Base-by-base conservation (phyloP, 345 rosid species). In the Kandelia obovata region DNA sequence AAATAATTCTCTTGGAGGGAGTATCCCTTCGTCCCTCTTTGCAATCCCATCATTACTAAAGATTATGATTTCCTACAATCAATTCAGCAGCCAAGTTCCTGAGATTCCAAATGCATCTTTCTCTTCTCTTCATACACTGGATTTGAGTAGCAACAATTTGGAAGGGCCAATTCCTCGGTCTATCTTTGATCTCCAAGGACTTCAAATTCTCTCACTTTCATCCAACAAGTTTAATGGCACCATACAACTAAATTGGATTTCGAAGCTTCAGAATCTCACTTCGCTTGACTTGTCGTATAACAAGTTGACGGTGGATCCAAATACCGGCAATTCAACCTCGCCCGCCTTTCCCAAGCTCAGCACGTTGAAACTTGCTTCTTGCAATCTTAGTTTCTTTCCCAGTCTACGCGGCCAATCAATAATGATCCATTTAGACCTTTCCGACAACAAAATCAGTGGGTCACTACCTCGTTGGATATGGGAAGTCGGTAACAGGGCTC, bases 251-350 rank as follows among this genome's bases (percentile, higher is more conserved):
- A 6, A 53, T 53, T 25, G 11, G 27, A 53, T 53, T 53, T 53
- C 26, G 58, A 53, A 53, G 58, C 58, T 53, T 53, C 5, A 10
- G 26, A 53, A 68, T 0, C 79, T 83, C 15, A 34, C 28, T 0
- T 26, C 37, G 34, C 69, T 83, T 7, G 81, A 84, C 58, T 53
- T 84, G 6, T 74, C 78, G 13, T 39, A 0, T 17, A 81, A 71
- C 13, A 53, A 53, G 4, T 53, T 53, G 58, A 53, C 58, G 1
- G 58, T 53, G 23, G 58, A 53, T 53, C 4, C 58, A 53, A 21
- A 21, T 20, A 1, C 27, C 13, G 7, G 58, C 58, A 53, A 53
- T 25, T 53, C 58, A 1, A 53, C 15, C 15, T 7, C 11, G 26
- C 7, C 58, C 7, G 7, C 58, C 1, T 53, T 25, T 20, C 27